Percentiles rank a stretch among this genome's conserved stretches.
phyloP scores from a whole-genome alignment of 805 yeast genomes.

The Candida quercuum region DNA sequence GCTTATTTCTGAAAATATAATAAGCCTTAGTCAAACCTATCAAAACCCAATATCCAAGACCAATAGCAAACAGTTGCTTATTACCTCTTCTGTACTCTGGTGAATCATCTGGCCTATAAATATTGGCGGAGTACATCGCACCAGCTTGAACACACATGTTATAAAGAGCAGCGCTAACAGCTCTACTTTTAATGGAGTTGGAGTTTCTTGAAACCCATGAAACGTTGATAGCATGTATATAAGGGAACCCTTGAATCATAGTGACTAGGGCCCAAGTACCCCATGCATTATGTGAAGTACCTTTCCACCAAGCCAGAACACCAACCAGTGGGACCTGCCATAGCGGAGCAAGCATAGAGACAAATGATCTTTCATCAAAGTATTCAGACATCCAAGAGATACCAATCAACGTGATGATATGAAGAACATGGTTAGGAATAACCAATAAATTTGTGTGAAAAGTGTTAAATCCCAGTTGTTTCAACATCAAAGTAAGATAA shows the following conservation, averaged over 20 bases:
- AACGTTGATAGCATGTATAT: background rate
- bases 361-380: conserved; percentile 17
- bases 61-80: conserved; percentile 30
- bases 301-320: conserved; percentile 33
- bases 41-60: conserved; percentile 26
- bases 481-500: conserved; percentile 45
- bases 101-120: conserved; percentile 49
- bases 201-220: conserved; percentile 54
- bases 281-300: conserved; percentile 21
- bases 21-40: conserved; percentile 22
- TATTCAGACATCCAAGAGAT: conserved; percentile 34
- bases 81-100: conserved; percentile 60
- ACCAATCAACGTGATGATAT: conserved; percentile 29
- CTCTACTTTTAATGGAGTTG: conserved; percentile 52
- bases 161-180: conserved; percentile 57
- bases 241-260: background rate
- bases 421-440: conserved; percentile 42
- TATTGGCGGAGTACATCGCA: conserved; percentile 45
- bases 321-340: conserved; percentile 30
- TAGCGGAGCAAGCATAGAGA: conserved; percentile 23
- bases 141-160: conserved; percentile 61
- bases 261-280: conserved; percentile 29
- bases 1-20: conserved; percentile 32
- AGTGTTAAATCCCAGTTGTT: conserved; percentile 44
- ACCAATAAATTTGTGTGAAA: conserved; percentile 45